Base-by-base conservation (phyloP, 2,329 filamentous ascomycete species). In the Talaromyces piceae region DNA sequence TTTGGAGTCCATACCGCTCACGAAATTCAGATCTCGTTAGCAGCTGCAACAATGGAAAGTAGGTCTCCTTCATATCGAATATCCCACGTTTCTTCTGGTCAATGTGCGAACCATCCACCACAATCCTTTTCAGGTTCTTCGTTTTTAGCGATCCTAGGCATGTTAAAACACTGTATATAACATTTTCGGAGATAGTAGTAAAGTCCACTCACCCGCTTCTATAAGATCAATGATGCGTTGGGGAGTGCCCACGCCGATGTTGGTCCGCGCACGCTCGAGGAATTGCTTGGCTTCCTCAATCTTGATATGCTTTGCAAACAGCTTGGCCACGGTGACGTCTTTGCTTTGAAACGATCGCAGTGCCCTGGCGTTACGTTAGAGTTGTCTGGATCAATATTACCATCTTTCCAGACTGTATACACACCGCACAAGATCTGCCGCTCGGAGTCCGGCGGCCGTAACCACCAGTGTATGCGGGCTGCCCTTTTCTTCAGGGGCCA, bases 301-400 rank as follows among this genome's bases (percentile, higher is more conserved):
- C 72, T 98, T 98, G 75, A 98, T 95, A 68, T 98, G 93, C 69
- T 98, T 98, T 27, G 93, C 91, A 68, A 98, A 98, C 65, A 98
- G 75, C 69, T 98, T 98, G 2, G 88, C 87, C 1, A 98, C 84
- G 43, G 81, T 79, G 46, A 79, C 82, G 7, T 88, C 83, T 66
- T 93, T 89, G 48, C 78, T 84, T 64, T 91, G 87, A 60, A 93
- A 91, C 57, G 83, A 83, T 45, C 89, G 81, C 56, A 95, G 74
- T 2, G 82, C 78, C 61, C 87, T 87, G 20, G 12, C 8, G 4
- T 18, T 4, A 18, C 16, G 30, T 37, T 11, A 39, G 41, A 7
- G 13, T 52, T 16, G 5, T 16, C 22, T 12, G 43, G 13, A 28
- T 56, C 31, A 51, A 53, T 45, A 18, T 30, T 30, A 7, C 28